A percentile compares a stretch with the other conserved stretches of the same genome.
Evolutionary conservation across 2,329 filamentous ascomycete genomes (phyloP).

Genomic region (Alternaria longipes): DNA sequence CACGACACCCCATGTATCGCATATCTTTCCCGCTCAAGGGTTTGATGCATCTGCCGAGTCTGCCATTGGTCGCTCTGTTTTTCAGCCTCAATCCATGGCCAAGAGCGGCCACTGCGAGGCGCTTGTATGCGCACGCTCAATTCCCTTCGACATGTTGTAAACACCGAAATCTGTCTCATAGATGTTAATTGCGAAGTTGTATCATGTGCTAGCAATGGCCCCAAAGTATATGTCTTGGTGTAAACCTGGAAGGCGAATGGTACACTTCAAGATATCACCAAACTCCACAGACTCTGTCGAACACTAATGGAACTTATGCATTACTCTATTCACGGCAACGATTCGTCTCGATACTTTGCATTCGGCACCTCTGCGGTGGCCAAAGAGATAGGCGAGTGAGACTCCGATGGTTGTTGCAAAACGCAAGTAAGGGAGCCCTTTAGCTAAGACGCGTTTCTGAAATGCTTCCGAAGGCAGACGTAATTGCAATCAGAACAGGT

Average conservation of each 20-base stretch:
- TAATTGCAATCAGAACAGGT: background rate
- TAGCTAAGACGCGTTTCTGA: background rate
- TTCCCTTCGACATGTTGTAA: background rate
- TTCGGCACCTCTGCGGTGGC: background rate
- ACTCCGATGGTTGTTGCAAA: background rate
- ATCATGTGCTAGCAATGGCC: background rate
- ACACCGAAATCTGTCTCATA: background rate
- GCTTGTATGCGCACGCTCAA: background rate
- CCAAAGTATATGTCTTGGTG: background rate
- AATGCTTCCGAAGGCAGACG: background rate
- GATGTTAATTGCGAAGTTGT: background rate
- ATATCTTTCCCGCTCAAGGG: background rate
- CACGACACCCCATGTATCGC: background rate
- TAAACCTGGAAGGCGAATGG: background rate
- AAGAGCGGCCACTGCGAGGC: background rate
- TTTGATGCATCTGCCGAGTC: background rate
- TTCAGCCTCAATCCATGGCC: too few species aligned
- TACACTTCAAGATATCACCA: background rate
- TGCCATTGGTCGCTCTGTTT: background rate
- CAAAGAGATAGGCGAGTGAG: background rate
- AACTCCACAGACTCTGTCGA: background rate
- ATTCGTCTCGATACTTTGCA: background rate
- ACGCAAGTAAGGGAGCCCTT: background rate
- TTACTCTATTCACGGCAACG: background rate
- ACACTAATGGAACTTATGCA: background rate